These are phyloP conservation scores for Eutrema yunnanense DNA, from an alignment of 345 rosid species.

Conservation along the genomic window DNA sequence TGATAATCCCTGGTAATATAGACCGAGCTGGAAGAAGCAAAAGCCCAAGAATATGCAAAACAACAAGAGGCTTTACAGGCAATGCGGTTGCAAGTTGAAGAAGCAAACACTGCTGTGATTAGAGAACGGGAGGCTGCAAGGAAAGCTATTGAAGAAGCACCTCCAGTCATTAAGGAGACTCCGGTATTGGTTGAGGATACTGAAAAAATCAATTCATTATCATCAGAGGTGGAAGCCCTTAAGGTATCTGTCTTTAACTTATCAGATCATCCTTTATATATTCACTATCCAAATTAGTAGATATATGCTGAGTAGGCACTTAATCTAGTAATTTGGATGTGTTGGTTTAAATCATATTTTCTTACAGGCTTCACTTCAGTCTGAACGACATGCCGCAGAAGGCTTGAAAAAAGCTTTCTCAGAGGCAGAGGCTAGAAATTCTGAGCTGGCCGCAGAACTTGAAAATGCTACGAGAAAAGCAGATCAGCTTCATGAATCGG, in stretches of 20 bases:
- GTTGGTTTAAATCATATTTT: background rate
- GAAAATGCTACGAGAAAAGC: slow-evolving; percentile 67
- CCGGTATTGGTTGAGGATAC: slow-evolving; percentile 92
- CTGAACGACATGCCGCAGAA: slow-evolving; percentile 63
- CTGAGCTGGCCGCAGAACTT: slow-evolving; percentile 69
- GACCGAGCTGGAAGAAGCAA: slow-evolving; percentile 96
- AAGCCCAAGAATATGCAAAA: slow-evolving; percentile 83
- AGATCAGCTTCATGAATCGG: slow-evolving; percentile 92
- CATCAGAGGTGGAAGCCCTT: slow-evolving; percentile 70
- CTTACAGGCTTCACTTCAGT: slow-evolving; percentile 56
- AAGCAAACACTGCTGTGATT: slow-evolving; percentile 70
- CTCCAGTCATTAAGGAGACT: slow-evolving; percentile 92
- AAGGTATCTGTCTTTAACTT: slow-evolving; percentile 46
- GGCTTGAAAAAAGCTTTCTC: slow-evolving; percentile 51
- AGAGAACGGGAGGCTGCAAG: slow-evolving; percentile 86
- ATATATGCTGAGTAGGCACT: background rate
- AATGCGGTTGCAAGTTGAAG: slow-evolving; percentile 78
- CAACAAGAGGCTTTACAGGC: slow-evolving; percentile 72
- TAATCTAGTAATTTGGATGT: background rate
- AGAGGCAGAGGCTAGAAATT: slow-evolving; percentile 60
- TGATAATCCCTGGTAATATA: slow-evolving; percentile 24
- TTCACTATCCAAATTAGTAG: background rate
- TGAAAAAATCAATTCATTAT: slow-evolving; percentile 64
- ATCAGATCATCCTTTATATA: background rate
- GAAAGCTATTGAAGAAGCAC: slow-evolving; percentile 96